Evolutionary conservation across 225 moss, liverwort and hornwort genomes (phyloP).

Genomic region (Rhytidiadelphus loreus): DNA sequence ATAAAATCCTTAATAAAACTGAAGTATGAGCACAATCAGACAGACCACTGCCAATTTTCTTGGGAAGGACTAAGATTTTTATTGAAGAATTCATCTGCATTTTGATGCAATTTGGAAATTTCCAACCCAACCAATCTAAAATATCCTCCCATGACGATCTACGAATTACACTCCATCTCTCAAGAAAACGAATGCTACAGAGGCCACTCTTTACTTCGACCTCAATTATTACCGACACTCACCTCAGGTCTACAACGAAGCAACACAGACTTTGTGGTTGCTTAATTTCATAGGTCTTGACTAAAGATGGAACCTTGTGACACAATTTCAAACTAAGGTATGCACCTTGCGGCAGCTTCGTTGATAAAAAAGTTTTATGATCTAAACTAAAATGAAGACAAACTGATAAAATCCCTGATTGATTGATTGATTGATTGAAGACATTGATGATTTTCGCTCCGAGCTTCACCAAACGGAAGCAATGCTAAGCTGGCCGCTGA

Average conservation of each 20-base stretch:
- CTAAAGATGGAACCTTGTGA: not conserved
- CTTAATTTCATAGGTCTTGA: too few relatives aligned
- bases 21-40: not conserved
- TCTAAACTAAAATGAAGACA: not conserved
- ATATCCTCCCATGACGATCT: not conserved
- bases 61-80: not conserved
- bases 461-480: not conserved
- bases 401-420: not conserved
- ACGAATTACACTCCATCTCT: not conserved
- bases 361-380: not conserved
- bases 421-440: conserved; percentile 24
- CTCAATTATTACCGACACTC: not conserved
- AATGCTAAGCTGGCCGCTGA: too few relatives aligned
- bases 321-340: too few relatives aligned
- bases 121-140: too few relatives aligned
- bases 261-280: not conserved
- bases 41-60: too few relatives aligned
- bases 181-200: not conserved
- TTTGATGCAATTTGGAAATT: not conserved
- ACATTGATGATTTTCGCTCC: not conserved
- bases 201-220: not conserved
- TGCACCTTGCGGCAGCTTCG: not conserved
- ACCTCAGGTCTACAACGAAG: not conserved
- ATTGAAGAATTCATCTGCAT: not conserved
- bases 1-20: not conserved